phyloP scores from a whole-genome alignment of 108 stramenopile genomes.

The Cyclotella kingstonii region DNA sequence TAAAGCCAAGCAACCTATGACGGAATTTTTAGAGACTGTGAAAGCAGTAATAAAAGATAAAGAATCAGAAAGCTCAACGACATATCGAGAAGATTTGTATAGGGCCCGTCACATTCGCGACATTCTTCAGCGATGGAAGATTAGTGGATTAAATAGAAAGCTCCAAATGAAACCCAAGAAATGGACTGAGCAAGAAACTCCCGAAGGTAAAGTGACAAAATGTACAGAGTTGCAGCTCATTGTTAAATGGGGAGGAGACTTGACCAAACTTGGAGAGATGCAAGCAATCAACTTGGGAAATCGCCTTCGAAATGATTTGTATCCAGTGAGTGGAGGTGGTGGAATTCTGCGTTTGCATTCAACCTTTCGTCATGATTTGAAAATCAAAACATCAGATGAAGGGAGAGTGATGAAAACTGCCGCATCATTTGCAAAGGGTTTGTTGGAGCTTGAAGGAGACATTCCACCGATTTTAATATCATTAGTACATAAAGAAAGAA shows the following conservation, averaged over 20 bases:
- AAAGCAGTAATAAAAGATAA: conserved; percentile 60
- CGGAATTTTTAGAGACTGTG: conserved; percentile 84
- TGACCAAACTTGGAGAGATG: conserved; percentile 90
- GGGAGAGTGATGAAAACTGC: conserved; percentile 99
- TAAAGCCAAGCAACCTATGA: conserved; percentile 85
- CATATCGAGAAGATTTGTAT: conserved; percentile 53
- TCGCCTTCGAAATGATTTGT: conserved; percentile 84
- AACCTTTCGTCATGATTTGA: conserved; percentile 98
- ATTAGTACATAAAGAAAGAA: conserved; percentile 95
- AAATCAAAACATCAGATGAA: conserved; percentile 97
- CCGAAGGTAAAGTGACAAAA: conserved; percentile 42
- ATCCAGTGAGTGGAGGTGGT: conserved; percentile 72
- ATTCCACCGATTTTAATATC: conserved; percentile 97
- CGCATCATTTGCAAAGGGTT: conserved; percentile 79
- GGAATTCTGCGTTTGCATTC: conserved; percentile 97
- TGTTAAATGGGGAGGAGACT: conserved; percentile 98
- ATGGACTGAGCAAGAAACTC: conserved; percentile 60
- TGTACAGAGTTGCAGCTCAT: conserved; percentile 86
- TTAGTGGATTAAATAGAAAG: conserved; percentile 96
- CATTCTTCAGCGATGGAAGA: conserved; percentile 89
- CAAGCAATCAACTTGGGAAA: conserved; percentile 93
- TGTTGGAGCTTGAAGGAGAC: conserved; percentile 96
- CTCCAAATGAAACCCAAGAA: conserved; percentile 94
- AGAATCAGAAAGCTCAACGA: conserved; percentile 47
- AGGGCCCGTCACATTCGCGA: conserved; percentile 83